A percentile compares a stretch with the other conserved stretches of the same genome.
Conservation (phyloP, 495 filamentous ascomycete species). For the Hypoxylon lienhwacheense region DNA sequence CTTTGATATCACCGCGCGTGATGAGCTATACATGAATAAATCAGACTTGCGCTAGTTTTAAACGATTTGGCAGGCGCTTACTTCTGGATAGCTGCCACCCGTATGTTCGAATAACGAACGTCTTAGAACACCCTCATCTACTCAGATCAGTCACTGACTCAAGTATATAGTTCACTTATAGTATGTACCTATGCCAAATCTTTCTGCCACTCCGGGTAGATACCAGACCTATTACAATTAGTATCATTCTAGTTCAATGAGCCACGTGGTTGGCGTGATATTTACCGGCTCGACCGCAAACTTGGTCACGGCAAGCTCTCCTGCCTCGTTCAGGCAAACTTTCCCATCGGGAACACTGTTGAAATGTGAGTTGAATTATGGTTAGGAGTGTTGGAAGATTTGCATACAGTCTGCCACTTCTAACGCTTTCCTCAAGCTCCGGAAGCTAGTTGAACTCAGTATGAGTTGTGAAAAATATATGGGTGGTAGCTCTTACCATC, state of each 20-base stretch:
- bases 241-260: neutral
- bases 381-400: neutral
- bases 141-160: slow-evolving; percentile 6
- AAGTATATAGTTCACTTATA: neutral
- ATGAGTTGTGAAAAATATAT: neutral
- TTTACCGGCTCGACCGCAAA: slow-evolving; percentile 87
- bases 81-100: slow-evolving; percentile 86
- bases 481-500: slow-evolving; percentile 55
- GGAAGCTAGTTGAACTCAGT: slow-evolving; percentile 58
- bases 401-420: slow-evolving; percentile 66
- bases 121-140: slow-evolving; percentile 83
- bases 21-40: slow-evolving; percentile 60
- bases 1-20: slow-evolving; percentile 88
- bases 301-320: slow-evolving; percentile 94
- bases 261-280: neutral
- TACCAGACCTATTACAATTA: slow-evolving; percentile 69
- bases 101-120: slow-evolving; percentile 92
- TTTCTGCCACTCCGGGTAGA: slow-evolving; percentile 88
- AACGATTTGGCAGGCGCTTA: slow-evolving; percentile 25
- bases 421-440: slow-evolving; percentile 87
- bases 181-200: slow-evolving; percentile 80
- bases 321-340: slow-evolving; percentile 78
- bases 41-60: slow-evolving; percentile 31
- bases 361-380: slow-evolving; percentile 27
- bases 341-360: slow-evolving; percentile 76